Percentiles rank a stretch among this genome's conserved stretches.
phyloP scores from a whole-genome alignment of 805 yeast species.

The Candida tibetensis region DNA sequence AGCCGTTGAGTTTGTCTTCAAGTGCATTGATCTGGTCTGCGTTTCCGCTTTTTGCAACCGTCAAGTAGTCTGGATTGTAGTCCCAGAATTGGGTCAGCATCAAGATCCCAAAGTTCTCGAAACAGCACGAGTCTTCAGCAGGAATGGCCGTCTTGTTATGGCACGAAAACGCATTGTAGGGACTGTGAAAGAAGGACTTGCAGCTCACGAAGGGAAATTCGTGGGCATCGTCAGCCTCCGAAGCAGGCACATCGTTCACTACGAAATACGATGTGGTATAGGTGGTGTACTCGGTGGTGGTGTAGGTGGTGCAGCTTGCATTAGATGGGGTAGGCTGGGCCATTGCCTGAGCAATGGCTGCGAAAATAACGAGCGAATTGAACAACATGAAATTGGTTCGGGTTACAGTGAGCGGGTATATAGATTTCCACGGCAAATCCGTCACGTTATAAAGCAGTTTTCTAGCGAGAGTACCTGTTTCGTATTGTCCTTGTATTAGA shows the following conservation, averaged over 20 bases:
- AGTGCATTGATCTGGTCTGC: conserved; percentile 6
- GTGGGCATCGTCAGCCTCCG: conserved; percentile 9
- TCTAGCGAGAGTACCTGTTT: no score
- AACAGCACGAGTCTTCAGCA: conserved; percentile 48
- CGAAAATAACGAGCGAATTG: conserved; percentile 1
- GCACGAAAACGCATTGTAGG: conserved; percentile 14
- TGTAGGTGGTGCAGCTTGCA: conserved; percentile 10
- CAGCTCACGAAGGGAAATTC: conserved; percentile 16
- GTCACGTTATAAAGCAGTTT: no score
- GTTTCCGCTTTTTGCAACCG: conserved; percentile 15
- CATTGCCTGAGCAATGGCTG: conserved; percentile 3
- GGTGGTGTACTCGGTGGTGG: conserved; percentile 6
- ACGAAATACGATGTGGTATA: conserved; percentile 9
- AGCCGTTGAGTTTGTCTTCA: conserved; percentile 3
- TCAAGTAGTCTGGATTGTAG: conserved; percentile 21
- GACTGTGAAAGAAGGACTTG: conserved; percentile 12
- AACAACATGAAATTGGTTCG: background rate
- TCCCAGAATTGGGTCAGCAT: conserved; percentile 45
- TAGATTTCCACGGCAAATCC: no score
- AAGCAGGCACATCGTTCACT: conserved; percentile 9
- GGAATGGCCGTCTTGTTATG: conserved; percentile 23
- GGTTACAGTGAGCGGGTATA: background rate
- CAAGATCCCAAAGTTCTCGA: conserved; percentile 39
- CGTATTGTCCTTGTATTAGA: no score
- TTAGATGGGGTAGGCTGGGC: conserved; percentile 6